A percentile compares a stretch with the other conserved stretches of the same genome.
Conservation (phyloP, 805 yeast genomes). For the Naumovozyma baii region DNA sequence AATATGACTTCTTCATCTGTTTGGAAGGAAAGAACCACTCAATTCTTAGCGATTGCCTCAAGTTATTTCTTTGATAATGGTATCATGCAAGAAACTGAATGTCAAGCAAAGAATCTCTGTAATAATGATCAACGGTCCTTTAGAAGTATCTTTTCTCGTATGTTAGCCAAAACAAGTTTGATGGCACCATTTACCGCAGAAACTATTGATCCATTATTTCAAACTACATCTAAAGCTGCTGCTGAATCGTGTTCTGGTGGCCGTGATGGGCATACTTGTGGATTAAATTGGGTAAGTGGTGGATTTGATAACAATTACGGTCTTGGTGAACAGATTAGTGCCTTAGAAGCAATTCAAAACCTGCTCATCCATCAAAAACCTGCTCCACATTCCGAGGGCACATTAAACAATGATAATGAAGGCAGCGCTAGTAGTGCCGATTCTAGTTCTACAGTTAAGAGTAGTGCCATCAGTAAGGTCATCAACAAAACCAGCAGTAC, state of each 20-base stretch:
- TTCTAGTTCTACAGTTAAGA: too few relatives aligned
- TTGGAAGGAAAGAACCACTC: slow-evolving; percentile 54
- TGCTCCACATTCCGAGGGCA: too few relatives aligned
- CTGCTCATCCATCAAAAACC: slow-evolving; percentile 28
- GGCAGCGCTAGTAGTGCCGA: too few relatives aligned
- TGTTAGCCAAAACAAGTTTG: slow-evolving; percentile 58
- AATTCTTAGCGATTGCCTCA: slow-evolving; percentile 42
- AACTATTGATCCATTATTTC: slow-evolving; percentile 26
- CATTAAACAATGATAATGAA: too few relatives aligned
- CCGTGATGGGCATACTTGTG: slow-evolving; percentile 75
- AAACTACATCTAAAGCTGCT: slow-evolving; percentile 53
- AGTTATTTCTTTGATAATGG: slow-evolving; percentile 42
- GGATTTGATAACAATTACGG: slow-evolving; percentile 69
- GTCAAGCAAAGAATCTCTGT: slow-evolving; percentile 57
- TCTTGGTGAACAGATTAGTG: slow-evolving; percentile 80
- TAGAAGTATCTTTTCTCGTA: slow-evolving; percentile 68
- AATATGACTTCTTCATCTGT: slow-evolving; percentile 50
- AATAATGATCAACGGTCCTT: slow-evolving; percentile 79
- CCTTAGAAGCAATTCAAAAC: slow-evolving; percentile 53
- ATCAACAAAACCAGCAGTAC: too few relatives aligned
- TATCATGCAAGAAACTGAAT: slow-evolving; percentile 70
- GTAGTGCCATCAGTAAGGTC: too few relatives aligned
- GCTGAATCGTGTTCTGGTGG: slow-evolving; percentile 80
- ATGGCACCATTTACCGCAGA: slow-evolving; percentile 44
- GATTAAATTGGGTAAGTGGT: slow-evolving; percentile 56